Conservation (phyloP, 1,284 basidiomycete genomes). For the Boletellus deceptivus region DNA sequence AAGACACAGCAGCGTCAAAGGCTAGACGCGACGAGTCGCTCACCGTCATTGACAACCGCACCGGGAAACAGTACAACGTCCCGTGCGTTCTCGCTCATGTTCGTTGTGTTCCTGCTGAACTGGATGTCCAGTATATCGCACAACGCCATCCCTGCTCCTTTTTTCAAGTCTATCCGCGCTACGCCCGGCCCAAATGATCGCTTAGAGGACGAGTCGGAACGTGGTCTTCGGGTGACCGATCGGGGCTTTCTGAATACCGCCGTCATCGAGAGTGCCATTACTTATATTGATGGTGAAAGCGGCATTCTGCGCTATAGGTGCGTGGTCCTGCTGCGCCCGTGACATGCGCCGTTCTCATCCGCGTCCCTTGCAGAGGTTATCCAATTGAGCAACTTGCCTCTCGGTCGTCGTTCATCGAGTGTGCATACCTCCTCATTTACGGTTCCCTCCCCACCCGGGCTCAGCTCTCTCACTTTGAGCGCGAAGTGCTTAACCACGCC, state of each 20-base stretch:
- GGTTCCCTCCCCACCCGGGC: conserved; percentile 70
- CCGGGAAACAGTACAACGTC: conserved; percentile 73
- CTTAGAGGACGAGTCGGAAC: conserved; percentile 80
- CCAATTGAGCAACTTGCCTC: conserved; percentile 87
- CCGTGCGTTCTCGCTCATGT: conserved; percentile 50
- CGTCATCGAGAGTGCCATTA: conserved; percentile 77
- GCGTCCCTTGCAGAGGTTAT: conserved; percentile 63
- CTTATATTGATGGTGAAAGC: conserved; percentile 84
- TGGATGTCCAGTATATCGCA: conserved; percentile 58
- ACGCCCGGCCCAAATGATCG: conserved; percentile 56
- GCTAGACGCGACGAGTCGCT: conserved; percentile 42
- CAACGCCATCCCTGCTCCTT: conserved; percentile 76
- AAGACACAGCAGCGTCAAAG: conserved; percentile 22
- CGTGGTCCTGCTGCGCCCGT: background rate
- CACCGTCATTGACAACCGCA: conserved; percentile 80
- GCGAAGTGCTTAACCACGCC: conserved; percentile 76
- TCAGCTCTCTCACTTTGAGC: conserved; percentile 64
- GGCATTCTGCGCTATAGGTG: conserved; percentile 77
- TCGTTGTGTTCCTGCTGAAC: background rate
- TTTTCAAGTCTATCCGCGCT: conserved; percentile 75
- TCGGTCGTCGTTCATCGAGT: conserved; percentile 77
- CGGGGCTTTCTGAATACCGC: conserved; percentile 86
- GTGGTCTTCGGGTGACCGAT: conserved; percentile 75
- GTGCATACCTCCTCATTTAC: conserved; percentile 84
- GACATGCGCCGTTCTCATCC: background rate